Conservation (phyloP, 139 green algal species). For the Yamagishiella unicocca region DNA sequence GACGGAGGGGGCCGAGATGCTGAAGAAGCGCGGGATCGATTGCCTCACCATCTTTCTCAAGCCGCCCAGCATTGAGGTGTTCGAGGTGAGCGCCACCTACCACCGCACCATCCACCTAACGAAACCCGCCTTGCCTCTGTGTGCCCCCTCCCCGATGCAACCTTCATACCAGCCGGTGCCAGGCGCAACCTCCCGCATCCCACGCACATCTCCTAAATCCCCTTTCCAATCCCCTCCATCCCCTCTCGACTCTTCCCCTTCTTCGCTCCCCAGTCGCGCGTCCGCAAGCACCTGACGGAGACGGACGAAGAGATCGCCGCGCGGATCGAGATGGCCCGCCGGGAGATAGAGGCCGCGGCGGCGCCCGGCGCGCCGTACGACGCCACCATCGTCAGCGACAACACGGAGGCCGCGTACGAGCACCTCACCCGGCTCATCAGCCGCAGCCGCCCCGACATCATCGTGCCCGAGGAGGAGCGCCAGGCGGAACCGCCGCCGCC, state of each 20-base stretch:
- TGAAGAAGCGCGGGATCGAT: slow-evolving; percentile 68
- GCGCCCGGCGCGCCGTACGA: slow-evolving; percentile 55
- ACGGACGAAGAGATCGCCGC: slow-evolving; percentile 65
- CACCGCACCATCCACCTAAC: too few species aligned
- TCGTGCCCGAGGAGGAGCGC: slow-evolving; percentile 60
- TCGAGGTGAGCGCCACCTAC: slow-evolving; percentile 55
- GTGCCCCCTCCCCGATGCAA: too few species aligned
- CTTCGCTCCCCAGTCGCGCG: slow-evolving; percentile 28
- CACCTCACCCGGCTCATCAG: slow-evolving; percentile 67
- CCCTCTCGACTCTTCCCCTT: background rate
- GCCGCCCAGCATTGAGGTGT: slow-evolving; percentile 62
- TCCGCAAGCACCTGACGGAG: slow-evolving; percentile 60
- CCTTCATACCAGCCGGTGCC: too few species aligned
- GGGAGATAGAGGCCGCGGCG: slow-evolving; percentile 49
- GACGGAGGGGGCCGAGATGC: slow-evolving; percentile 57
- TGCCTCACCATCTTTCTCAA: slow-evolving; percentile 79
- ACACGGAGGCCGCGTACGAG: slow-evolving; percentile 56
- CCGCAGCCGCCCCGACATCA: slow-evolving; percentile 68
- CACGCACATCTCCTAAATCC: too few species aligned
- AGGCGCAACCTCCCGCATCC: too few species aligned
- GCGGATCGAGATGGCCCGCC: slow-evolving; percentile 51
- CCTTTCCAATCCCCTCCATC: background rate
- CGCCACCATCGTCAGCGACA: slow-evolving; percentile 67
- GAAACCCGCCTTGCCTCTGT: too few species aligned
- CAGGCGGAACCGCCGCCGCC: slow-evolving; percentile 38